Evolutionary conservation across 1,284 basidiomycete species (phyloP).

Genomic region (Naganishia albida): DNA sequence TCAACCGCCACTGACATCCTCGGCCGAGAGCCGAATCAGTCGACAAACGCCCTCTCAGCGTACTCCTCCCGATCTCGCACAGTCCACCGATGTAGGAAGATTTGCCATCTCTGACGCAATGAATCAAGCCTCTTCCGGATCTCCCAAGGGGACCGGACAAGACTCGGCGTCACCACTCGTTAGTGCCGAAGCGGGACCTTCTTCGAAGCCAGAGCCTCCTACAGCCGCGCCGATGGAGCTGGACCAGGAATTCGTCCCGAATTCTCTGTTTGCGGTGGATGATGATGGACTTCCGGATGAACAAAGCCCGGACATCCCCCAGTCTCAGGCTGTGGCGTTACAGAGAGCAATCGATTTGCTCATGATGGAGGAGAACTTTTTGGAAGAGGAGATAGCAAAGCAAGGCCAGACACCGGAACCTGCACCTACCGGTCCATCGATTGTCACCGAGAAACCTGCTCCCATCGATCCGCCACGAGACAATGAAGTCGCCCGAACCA

Average conservation of each 20-base stretch:
- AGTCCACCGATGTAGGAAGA: background rate
- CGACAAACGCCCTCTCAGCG: constrained; percentile 5
- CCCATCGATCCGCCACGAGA: background rate
- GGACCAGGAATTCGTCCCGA: constrained; percentile 5
- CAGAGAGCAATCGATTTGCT: constrained; percentile 18
- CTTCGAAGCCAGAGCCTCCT: background rate
- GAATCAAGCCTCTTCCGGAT: background rate
- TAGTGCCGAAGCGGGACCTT: constrained; percentile 10
- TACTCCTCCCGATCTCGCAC: background rate
- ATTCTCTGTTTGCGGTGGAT: constrained; percentile 1
- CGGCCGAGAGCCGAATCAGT: background rate
- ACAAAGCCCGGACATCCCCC: constrained; percentile 1
- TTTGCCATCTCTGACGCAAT: background rate
- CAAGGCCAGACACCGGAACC: background rate
- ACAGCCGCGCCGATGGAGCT: background rate
- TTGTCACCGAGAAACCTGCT: background rate
- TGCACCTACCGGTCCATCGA: background rate
- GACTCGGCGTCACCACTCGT: background rate
- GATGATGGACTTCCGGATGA: background rate
- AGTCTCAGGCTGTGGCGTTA: constrained; percentile 8
- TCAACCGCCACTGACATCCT: constrained; percentile 11
- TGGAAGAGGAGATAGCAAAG: background rate
- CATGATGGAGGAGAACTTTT: constrained; percentile 18
- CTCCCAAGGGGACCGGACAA: background rate
- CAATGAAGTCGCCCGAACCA: no score